A percentile compares a stretch with the other conserved stretches of the same genome.
Conservation (phyloP, 164 flowering plant genomes). For the Magnolia changhungtana region DNA sequence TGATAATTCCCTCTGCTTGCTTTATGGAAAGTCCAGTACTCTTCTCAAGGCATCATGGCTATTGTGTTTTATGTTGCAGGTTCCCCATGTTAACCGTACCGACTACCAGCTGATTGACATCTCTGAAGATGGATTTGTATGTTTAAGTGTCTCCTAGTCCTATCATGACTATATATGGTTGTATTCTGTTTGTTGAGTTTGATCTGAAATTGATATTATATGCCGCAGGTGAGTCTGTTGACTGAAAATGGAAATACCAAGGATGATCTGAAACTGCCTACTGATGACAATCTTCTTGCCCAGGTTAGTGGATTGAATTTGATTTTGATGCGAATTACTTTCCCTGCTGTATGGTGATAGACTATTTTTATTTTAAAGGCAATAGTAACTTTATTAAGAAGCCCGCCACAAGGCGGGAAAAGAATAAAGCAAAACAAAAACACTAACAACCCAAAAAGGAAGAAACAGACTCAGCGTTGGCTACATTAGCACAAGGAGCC, state of each 20-base stretch:
- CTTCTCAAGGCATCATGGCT: background rate
- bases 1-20: background rate
- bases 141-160: background rate
- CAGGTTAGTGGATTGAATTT: conserved; percentile 2
- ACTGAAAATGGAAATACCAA: conserved; percentile 24
- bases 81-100: conserved; percentile 41
- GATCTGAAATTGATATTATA: background rate
- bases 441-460: too few relatives aligned
- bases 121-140: conserved; percentile 34
- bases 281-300: conserved; percentile 19
- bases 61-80: conserved; percentile 21
- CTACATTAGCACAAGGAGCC: too few relatives aligned
- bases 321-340: too few relatives aligned
- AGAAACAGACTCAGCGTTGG: too few relatives aligned
- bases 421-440: too few relatives aligned
- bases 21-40: background rate
- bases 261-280: conserved; percentile 25
- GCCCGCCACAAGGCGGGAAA: too few relatives aligned
- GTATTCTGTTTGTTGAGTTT: background rate
- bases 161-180: background rate
- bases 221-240: conserved; percentile 20
- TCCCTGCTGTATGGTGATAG: too few relatives aligned
- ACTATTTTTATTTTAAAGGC: too few relatives aligned
- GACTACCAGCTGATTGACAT: conserved; percentile 45
- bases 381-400: too few relatives aligned